Conservation (phyloP, 305 asterid genomes). For the Fraxinus sp. region DNA sequence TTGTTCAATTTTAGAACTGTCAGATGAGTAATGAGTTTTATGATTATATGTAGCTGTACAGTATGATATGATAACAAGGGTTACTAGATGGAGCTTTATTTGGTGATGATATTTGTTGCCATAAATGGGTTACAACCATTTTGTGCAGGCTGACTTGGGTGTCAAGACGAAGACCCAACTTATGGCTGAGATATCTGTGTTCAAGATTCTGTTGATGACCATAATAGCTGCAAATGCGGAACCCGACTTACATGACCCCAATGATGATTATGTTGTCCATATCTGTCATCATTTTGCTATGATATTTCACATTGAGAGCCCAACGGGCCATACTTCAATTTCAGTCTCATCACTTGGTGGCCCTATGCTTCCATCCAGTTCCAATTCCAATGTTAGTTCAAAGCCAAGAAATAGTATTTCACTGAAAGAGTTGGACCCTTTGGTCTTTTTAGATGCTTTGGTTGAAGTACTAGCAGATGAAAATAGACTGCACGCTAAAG, state of each 20-base stretch:
- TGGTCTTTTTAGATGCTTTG: conserved; percentile 93
- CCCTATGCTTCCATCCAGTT: conserved; percentile 49
- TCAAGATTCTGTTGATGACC: conserved; percentile 90
- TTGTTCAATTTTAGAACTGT: conserved; percentile 4
- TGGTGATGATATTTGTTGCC: conserved; percentile 13
- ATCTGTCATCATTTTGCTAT: conserved; percentile 97
- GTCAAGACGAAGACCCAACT: conserved; percentile 99
- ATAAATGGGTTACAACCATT: conserved; percentile 15
- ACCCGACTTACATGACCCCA: conserved; percentile 73
- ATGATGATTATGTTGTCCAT: conserved; percentile 74
- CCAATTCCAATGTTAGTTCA: conserved; percentile 45
- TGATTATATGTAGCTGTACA: conserved; percentile 9
- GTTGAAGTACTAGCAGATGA: conserved; percentile 93
- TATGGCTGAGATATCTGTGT: conserved; percentile 97
- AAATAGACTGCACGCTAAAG: conserved; percentile 88
- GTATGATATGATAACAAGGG: background rate
- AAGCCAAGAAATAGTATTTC: conserved; percentile 64
- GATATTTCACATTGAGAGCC: conserved; percentile 80
- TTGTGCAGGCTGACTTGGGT: conserved; percentile 94
- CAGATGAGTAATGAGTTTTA: conserved; percentile 8
- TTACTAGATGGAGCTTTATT: background rate
- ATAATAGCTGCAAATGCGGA: conserved; percentile 94
- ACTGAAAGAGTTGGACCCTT: conserved; percentile 95
- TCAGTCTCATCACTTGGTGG: conserved; percentile 59
- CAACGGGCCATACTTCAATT: conserved; percentile 48